These are phyloP conservation scores for Candida sithepensis DNA, from an alignment of 805 yeast genomes.

Conservation along the genomic window DNA sequence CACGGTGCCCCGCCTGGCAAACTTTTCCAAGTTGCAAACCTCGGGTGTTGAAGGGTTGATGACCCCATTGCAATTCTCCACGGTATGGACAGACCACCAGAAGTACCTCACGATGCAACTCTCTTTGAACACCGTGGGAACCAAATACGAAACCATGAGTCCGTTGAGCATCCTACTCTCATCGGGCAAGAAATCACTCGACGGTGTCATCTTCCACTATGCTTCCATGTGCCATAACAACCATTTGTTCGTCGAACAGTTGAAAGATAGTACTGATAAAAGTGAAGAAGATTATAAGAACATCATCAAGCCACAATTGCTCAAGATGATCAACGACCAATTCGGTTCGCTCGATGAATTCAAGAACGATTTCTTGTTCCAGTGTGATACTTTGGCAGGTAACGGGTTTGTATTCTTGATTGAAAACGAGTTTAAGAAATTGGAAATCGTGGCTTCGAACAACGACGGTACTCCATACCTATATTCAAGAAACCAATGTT, in stretches of 20 bases:
- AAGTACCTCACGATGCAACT: conserved; percentile 55
- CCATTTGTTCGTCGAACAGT: conserved; percentile 78
- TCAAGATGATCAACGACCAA: conserved; percentile 32
- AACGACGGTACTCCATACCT: conserved; percentile 79
- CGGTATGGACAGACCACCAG: conserved; percentile 84
- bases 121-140: conserved; percentile 66
- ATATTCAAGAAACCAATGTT: conserved; percentile 62
- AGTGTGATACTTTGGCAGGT: conserved; percentile 53
- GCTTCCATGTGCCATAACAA: conserved; percentile 93
- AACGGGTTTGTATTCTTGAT: conserved; percentile 77
- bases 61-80: conserved; percentile 60
- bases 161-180: conserved; percentile 69
- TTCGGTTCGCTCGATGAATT: conserved; percentile 48
- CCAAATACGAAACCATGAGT: conserved; percentile 69
- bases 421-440: conserved; percentile 57
- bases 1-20: conserved; percentile 55
- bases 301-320: conserved; percentile 17
- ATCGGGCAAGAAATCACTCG: conserved; percentile 63
- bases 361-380: conserved; percentile 43
- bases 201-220: conserved; percentile 71
- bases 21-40: conserved; percentile 34
- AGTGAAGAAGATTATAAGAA: conserved; percentile 14
- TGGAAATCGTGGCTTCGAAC: conserved; percentile 52
- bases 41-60: conserved; percentile 64
- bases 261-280: conserved; percentile 28